Percentiles rank a stretch among this genome's conserved stretches.
These are phyloP conservation scores for Apium graveolens DNA, from an alignment of 129 eudicot species.

Conservation along the genomic window DNA sequence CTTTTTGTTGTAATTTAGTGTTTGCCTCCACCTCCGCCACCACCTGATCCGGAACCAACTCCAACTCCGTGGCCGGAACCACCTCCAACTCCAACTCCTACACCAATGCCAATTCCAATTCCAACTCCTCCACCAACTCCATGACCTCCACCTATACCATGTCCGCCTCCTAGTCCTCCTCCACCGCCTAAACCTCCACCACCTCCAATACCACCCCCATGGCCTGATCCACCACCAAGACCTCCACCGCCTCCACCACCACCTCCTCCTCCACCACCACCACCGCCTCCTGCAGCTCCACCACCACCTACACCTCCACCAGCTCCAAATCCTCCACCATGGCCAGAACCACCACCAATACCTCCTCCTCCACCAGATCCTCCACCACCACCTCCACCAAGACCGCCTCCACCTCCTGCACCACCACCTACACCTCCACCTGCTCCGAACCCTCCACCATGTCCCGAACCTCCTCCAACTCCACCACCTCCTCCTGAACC, in stretches of 20 bases:
- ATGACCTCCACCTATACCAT: slow-evolving; percentile 6
- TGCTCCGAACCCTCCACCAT: slow-evolving; percentile 9
- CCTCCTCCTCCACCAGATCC: slow-evolving; percentile 13
- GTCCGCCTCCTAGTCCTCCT: slow-evolving; percentile 1
- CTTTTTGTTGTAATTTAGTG: background rate
- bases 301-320: slow-evolving; percentile 23
- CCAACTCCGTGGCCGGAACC: slow-evolving; percentile 15
- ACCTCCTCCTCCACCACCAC: background rate
- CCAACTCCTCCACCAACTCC: slow-evolving; percentile 9
- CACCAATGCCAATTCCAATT: slow-evolving; percentile 13
- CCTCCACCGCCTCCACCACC: slow-evolving; percentile 5
- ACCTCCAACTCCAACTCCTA: slow-evolving; percentile 17
- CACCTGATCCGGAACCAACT: slow-evolving; percentile 12
- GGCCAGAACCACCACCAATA: slow-evolving; percentile 13
- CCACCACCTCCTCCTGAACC: slow-evolving; percentile 10
- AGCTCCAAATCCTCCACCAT: slow-evolving; percentile 21
- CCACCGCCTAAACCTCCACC: slow-evolving; percentile 19
- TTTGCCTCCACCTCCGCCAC: slow-evolving; percentile 16
- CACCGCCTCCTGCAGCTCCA: slow-evolving; percentile 12
- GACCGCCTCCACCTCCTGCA: background rate
- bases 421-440: slow-evolving; percentile 10
- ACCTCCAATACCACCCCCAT: slow-evolving; percentile 15
- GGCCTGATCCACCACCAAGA: slow-evolving; percentile 15
- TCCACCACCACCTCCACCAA: slow-evolving; percentile 8
- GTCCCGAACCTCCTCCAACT: slow-evolving; percentile 3